phyloP scores from a whole-genome alignment of 75 land plant genomes.

The Sequoia sempervirens region DNA sequence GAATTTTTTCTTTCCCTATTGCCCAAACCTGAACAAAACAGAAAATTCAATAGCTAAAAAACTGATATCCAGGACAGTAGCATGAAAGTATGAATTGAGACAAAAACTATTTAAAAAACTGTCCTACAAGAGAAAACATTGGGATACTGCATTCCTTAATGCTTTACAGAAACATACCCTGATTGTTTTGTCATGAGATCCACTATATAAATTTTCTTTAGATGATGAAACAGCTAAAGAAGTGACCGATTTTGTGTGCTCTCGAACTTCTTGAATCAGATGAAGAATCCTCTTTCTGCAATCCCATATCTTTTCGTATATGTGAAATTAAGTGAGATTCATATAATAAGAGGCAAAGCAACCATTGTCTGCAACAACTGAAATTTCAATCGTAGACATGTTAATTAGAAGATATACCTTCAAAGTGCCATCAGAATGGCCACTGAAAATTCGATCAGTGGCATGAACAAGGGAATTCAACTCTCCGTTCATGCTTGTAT shows the following conservation, averaged over 20 bases:
- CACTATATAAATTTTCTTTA: slow-evolving; percentile 51
- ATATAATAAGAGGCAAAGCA: not conserved
- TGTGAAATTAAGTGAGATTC: slow-evolving; percentile 8
- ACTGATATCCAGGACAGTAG: not conserved
- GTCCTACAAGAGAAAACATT: not conserved
- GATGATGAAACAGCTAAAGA: slow-evolving; percentile 27
- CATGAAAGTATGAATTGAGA: not conserved
- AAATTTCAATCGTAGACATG: not conserved
- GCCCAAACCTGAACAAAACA: slow-evolving; percentile 41
- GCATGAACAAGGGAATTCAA: slow-evolving; percentile 31
- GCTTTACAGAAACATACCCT: slow-evolving; percentile 31
- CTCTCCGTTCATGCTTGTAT: slow-evolving; percentile 34
- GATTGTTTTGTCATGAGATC: slow-evolving; percentile 49
- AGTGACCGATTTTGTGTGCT: slow-evolving; percentile 53
- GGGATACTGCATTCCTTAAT: not conserved
- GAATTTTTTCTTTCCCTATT: slow-evolving; percentile 35
- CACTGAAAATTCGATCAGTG: slow-evolving; percentile 33
- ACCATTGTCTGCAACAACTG: not conserved
- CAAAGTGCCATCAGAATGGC: slow-evolving; percentile 61
- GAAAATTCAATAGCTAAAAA: not conserved
- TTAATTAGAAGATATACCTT: slow-evolving; percentile 26
- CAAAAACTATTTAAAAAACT: not conserved
- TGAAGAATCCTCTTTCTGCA: slow-evolving; percentile 30
- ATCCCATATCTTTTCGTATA: slow-evolving; percentile 38
- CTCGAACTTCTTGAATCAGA: slow-evolving; percentile 41